phyloP scores from a whole-genome alignment of 441 rosid species.

The Syzygium malaccense region DNA sequence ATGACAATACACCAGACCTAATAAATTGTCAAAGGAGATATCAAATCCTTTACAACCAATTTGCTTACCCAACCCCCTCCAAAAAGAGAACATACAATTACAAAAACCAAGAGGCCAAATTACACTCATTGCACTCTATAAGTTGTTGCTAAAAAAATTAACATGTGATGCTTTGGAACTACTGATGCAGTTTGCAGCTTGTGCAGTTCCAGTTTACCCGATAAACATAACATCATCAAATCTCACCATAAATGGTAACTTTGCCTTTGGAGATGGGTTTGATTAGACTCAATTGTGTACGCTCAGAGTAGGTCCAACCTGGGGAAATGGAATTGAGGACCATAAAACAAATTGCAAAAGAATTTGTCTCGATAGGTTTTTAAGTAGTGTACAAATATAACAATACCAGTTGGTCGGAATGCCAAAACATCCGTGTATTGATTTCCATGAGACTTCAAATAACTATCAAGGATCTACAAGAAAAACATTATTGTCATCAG shows the following conservation, averaged over 20 bases:
- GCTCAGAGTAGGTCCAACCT: conserved; percentile 84
- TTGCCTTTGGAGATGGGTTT: conserved; percentile 55
- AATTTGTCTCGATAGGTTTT: background rate
- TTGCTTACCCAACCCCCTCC: background rate
- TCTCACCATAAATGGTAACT: conserved; percentile 67
- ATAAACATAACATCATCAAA: background rate
- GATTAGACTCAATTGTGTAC: conserved; percentile 46
- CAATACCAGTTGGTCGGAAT: conserved; percentile 73
- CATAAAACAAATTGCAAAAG: background rate
- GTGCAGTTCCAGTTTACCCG: background rate
- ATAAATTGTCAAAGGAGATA: background rate
- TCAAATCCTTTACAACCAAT: background rate
- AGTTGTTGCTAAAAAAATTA: background rate
- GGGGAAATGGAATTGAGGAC: conserved; percentile 1
- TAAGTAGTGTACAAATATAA: background rate
- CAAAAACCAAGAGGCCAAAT: background rate
- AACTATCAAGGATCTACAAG: conserved; percentile 41
- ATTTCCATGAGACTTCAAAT: conserved; percentile 36
- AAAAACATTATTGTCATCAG: background rate
- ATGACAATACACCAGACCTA: background rate
- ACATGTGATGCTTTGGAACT: background rate
- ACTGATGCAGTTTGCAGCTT: background rate
- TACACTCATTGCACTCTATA: background rate
- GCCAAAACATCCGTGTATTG: conserved; percentile 55
- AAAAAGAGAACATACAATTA: background rate